Conservation (phyloP, 768 basidiomycete species). For the Boletus reticulatus region DNA sequence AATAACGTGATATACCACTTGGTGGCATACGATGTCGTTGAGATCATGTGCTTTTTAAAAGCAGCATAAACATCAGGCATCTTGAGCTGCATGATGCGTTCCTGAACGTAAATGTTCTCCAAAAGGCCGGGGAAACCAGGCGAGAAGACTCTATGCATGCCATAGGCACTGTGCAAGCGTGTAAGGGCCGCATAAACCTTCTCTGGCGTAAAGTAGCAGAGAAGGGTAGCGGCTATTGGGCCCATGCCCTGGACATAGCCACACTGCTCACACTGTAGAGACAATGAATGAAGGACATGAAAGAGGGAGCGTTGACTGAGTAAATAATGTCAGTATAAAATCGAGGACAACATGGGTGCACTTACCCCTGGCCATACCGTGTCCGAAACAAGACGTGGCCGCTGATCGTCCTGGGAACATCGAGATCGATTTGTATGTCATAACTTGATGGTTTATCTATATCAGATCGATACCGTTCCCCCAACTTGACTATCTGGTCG, state of each 20-base stretch:
- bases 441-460: slow-evolving; percentile 82
- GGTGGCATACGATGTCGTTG: slow-evolving; percentile 92
- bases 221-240: slow-evolving; percentile 89
- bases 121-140: slow-evolving; percentile 96
- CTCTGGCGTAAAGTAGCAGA: slow-evolving; percentile 92
- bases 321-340: slow-evolving; percentile 6
- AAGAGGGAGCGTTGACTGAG: slow-evolving; percentile 90
- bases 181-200: slow-evolving; percentile 82
- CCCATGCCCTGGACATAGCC: slow-evolving; percentile 99
- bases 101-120: slow-evolving; percentile 95
- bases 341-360: slow-evolving; percentile 12
- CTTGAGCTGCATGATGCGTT: slow-evolving; percentile 79
- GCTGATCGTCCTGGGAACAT: slow-evolving; percentile 93
- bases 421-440: slow-evolving; percentile 97
- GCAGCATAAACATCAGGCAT: slow-evolving; percentile 89
- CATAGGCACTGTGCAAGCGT: slow-evolving; percentile 85
- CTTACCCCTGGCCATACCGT: slow-evolving; percentile 92
- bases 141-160: slow-evolving; percentile 83
- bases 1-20: slow-evolving; percentile 99
- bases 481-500: slow-evolving; percentile 43
- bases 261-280: slow-evolving; percentile 77
- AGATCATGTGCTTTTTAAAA: slow-evolving; percentile 86
- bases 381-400: slow-evolving; percentile 95
- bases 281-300: slow-evolving; percentile 91
- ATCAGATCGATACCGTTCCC: slow-evolving; percentile 53